A percentile compares a stretch with the other conserved stretches of the same genome.
Evolutionary conservation across 108 stramenopile species (phyloP).

Genomic region (Cyclotella cryptica): DNA sequence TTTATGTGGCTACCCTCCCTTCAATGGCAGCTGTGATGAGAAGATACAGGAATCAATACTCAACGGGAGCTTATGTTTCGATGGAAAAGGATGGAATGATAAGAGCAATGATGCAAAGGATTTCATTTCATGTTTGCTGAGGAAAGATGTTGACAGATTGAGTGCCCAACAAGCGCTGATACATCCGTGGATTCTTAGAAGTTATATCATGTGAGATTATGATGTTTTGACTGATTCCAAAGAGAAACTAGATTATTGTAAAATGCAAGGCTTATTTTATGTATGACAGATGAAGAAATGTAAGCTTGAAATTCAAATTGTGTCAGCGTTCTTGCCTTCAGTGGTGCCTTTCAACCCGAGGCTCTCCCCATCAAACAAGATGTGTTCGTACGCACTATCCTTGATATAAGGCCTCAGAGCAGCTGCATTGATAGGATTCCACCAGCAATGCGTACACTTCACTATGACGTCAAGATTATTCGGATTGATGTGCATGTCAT

Average conservation of each 20-base stretch:
- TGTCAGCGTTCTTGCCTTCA: slow-evolving; percentile 53
- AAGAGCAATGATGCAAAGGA: slow-evolving; percentile 44
- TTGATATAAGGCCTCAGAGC: slow-evolving; percentile 83
- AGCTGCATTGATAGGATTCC: slow-evolving; percentile 94
- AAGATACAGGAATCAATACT: slow-evolving; percentile 16
- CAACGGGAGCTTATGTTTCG: slow-evolving; percentile 2
- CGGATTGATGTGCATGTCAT: slow-evolving; percentile 87
- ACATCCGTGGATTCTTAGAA: slow-evolving; percentile 50
- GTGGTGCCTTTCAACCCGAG: slow-evolving; percentile 70
- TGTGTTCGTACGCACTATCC: slow-evolving; percentile 76
- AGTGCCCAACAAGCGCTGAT: slow-evolving; percentile 57
- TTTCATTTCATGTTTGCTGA: slow-evolving; percentile 52
- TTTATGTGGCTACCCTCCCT: slow-evolving; percentile 73
- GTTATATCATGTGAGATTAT: not conserved
- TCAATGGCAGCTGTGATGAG: slow-evolving; percentile 30
- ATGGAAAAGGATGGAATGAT: slow-evolving; percentile 17
- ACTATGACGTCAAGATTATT: slow-evolving; percentile 90
- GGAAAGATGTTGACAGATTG: slow-evolving; percentile 49
- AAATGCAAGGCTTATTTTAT: too few species aligned
- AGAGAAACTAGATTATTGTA: not conserved
- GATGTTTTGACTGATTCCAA: not conserved
- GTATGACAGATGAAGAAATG: not conserved
- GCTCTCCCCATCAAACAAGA: slow-evolving; percentile 74
- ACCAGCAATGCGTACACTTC: slow-evolving; percentile 94
- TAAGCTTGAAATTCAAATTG: slow-evolving; percentile 30